Conservation (phyloP, 2,329 filamentous ascomycete species). For the Didymella segeticola region DNA sequence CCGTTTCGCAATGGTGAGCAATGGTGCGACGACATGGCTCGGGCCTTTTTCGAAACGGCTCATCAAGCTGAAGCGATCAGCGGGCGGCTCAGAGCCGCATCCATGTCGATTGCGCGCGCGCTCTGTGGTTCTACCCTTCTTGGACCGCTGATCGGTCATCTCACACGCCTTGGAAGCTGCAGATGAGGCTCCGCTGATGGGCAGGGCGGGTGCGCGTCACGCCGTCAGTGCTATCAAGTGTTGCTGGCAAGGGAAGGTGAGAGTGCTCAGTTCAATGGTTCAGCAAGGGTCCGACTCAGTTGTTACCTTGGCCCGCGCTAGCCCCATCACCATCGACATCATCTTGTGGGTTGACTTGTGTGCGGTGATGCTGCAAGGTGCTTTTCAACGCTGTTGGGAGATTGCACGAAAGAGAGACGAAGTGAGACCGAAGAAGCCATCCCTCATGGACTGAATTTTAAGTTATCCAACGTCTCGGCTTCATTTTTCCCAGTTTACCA, state of each 20-base stretch:
- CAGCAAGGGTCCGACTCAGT: constrained; percentile 10
- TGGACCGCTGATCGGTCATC: not conserved
- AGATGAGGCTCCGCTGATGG: constrained; percentile 21
- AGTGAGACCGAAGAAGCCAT: not conserved
- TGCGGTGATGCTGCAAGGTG: not conserved
- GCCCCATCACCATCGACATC: not conserved
- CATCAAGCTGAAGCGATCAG: constrained; percentile 14
- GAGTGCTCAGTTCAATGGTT: constrained; percentile 8
- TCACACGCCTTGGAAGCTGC: not conserved
- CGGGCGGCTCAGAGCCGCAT: not conserved
- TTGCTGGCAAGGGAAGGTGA: constrained; percentile 15
- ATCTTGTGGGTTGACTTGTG: constrained; percentile 3
- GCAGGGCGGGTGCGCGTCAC: constrained; percentile 9
- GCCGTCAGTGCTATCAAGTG: not conserved
- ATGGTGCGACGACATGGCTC: constrained; percentile 15
- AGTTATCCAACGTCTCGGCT: no score
- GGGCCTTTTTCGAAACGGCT: constrained; percentile 17
- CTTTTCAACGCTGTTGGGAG: not conserved
- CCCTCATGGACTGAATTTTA: no score
- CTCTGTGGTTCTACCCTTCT: not conserved
- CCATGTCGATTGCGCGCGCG: not conserved
- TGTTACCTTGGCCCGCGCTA: not conserved
- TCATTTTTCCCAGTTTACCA: no score
- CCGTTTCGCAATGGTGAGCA: constrained; percentile 7
- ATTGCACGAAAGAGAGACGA: not conserved